Evolutionary conservation across 2,329 filamentous ascomycete species (phyloP).

Genomic region (Ascochyta clinopodiicola): DNA sequence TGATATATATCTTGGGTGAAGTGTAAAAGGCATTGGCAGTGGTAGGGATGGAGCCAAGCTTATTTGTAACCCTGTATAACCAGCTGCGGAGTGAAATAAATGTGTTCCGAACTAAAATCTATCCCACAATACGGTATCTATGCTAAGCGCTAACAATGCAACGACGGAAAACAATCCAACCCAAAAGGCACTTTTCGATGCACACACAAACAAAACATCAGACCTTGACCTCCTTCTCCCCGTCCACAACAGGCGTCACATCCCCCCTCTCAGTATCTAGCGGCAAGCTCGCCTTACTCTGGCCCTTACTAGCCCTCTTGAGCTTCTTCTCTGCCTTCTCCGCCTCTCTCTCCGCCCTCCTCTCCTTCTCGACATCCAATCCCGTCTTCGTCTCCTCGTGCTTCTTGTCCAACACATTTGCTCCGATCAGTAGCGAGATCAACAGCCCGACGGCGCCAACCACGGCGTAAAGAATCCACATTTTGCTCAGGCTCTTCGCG

Average conservation of each 20-base stretch:
- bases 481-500: constrained; percentile 52
- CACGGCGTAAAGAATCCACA: constrained; percentile 59
- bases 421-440: constrained; percentile 50
- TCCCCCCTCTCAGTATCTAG: constrained; percentile 8
- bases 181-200: not conserved
- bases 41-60: too few relatives aligned
- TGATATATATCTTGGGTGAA: too few relatives aligned
- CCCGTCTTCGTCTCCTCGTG: constrained; percentile 60
- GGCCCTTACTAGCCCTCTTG: constrained; percentile 33
- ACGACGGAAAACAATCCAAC: not conserved
- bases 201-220: not conserved
- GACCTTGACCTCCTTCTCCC: constrained; percentile 1
- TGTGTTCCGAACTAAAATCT: not conserved
- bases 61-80: not conserved
- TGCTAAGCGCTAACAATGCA: not conserved
- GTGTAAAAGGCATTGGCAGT: too few relatives aligned
- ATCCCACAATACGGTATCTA: not conserved
- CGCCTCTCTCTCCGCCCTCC: constrained; percentile 44
- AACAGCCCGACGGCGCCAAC: constrained; percentile 51
- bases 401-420: constrained; percentile 51
- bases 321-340: constrained; percentile 39
- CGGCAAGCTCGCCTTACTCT: constrained; percentile 10
- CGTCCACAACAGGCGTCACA: not conserved
- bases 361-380: constrained; percentile 52
- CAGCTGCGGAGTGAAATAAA: not conserved